These are phyloP conservation scores for Populus nigra DNA, from an alignment of 345 rosid species.

Conservation along the genomic window DNA sequence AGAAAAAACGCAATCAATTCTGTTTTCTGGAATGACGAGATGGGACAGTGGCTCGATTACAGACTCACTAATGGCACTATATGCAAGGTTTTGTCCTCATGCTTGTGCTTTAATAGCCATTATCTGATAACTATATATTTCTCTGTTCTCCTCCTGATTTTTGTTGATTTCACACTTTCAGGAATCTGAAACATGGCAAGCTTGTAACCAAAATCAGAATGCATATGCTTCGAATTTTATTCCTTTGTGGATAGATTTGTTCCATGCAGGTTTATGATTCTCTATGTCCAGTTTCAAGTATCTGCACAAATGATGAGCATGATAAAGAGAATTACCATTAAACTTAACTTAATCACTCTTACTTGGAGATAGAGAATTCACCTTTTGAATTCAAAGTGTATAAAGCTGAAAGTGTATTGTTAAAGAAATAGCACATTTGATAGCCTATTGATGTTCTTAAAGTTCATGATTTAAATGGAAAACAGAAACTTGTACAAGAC, in stretches of 20 bases:
- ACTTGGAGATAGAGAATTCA: neutral
- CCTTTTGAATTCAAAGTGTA: neutral
- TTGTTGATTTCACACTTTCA: constrained; percentile 12
- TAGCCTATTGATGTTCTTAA: neutral
- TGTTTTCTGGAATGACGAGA: constrained; percentile 66
- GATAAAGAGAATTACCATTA: neutral
- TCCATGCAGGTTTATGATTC: constrained; percentile 61
- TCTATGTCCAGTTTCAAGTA: neutral
- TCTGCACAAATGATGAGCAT: neutral
- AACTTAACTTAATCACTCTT: neutral
- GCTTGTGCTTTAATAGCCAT: neutral
- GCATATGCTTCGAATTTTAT: constrained; percentile 75
- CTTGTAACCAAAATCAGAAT: constrained; percentile 58
- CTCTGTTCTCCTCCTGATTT: neutral
- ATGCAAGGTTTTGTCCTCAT: constrained; percentile 24
- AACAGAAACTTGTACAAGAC: neutral
- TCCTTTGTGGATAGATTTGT: constrained; percentile 72
- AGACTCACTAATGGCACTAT: constrained; percentile 39
- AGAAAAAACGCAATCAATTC: constrained; percentile 55
- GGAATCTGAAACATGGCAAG: constrained; percentile 60
- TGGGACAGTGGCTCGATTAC: constrained; percentile 93
- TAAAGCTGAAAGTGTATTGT: neutral
- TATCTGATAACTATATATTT: neutral
- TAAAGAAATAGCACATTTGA: neutral
- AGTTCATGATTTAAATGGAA: neutral